Evolutionary conservation across 148 eudicot genomes (phyloP).

Genomic region (Nyssa sinensis): DNA sequence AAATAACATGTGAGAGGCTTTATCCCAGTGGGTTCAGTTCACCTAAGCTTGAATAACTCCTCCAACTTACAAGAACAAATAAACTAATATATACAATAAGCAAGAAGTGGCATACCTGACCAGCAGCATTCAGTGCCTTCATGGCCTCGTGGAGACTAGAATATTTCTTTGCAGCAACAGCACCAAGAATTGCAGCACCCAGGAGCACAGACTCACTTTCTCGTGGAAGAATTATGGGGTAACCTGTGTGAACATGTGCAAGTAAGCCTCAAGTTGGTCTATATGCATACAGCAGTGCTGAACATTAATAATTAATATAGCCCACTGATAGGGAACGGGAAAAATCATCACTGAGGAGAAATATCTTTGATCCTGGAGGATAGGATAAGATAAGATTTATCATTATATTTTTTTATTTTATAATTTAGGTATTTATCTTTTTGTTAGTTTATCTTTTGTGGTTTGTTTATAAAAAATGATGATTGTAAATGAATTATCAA

Average conservation of each 20-base stretch:
- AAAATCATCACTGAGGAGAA: too few relatives aligned
- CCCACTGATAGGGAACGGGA: too few relatives aligned
- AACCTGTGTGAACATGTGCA: constrained; percentile 42
- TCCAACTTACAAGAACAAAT: not conserved
- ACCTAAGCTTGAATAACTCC: not conserved
- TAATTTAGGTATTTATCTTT: too few relatives aligned
- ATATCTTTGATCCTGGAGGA: too few relatives aligned
- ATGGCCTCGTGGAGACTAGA: constrained; percentile 72
- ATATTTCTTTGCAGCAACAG: constrained; percentile 90
- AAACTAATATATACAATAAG: not conserved
- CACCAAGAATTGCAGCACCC: constrained; percentile 96
- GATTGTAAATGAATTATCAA: too few relatives aligned
- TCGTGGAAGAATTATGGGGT: constrained; percentile 80
- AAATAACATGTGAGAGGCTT: not conserved
- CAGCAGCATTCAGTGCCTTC: constrained; percentile 92
- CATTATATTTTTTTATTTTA: too few relatives aligned
- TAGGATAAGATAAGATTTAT: too few relatives aligned
- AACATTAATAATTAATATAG: not conserved
- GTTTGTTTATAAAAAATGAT: too few relatives aligned
- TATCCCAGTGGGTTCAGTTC: not conserved
- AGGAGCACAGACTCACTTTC: constrained; percentile 90
- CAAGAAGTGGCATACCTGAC: constrained; percentile 53
- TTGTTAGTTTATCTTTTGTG: too few relatives aligned
- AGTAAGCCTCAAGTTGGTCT: not conserved
- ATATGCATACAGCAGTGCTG: not conserved